These are phyloP conservation scores for Metschnikowia lunata DNA, from an alignment of 805 yeast genomes.

Conservation along the genomic window DNA sequence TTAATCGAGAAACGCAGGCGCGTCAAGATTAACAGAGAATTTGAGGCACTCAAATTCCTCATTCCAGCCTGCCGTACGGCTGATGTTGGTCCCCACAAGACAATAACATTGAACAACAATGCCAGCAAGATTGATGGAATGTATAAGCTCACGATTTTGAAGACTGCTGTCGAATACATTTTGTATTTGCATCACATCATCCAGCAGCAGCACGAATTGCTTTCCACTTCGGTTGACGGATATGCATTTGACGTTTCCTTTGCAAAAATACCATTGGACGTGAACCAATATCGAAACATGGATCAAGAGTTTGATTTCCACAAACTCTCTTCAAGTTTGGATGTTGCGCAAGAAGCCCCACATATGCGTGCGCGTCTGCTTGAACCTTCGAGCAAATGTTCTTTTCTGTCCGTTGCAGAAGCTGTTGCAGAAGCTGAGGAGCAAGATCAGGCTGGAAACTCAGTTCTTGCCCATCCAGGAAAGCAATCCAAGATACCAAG, in stretches of 20 bases:
- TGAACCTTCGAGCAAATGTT: neutral
- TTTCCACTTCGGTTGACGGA: constrained; percentile 22
- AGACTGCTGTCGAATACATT: constrained; percentile 79
- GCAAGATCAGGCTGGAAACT: neutral
- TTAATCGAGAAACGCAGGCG: constrained; percentile 77
- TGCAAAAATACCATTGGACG: constrained; percentile 52
- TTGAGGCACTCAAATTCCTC: constrained; percentile 70
- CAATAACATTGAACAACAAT: constrained; percentile 16
- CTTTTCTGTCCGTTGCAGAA: constrained; percentile 1
- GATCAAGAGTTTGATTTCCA: constrained; percentile 53
- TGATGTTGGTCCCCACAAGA: constrained; percentile 14
- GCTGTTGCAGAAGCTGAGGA: neutral
- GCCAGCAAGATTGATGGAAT: constrained; percentile 53
- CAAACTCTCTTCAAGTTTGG: constrained; percentile 15
- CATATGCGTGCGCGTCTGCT: neutral
- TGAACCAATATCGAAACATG: constrained; percentile 56
- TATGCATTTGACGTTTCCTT: constrained; percentile 45
- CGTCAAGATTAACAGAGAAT: constrained; percentile 75
- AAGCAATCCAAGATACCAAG: no score
- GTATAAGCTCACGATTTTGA: constrained; percentile 76
- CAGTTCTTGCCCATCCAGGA: no score
- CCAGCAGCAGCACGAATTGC: constrained; percentile 45
- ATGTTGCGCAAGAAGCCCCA: neutral
- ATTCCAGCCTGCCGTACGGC: constrained; percentile 74
- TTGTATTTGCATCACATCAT: constrained; percentile 61